Conservation (phyloP, 2,329 filamentous ascomycete species). For the Pseudogymnoascus sp. region DNA sequence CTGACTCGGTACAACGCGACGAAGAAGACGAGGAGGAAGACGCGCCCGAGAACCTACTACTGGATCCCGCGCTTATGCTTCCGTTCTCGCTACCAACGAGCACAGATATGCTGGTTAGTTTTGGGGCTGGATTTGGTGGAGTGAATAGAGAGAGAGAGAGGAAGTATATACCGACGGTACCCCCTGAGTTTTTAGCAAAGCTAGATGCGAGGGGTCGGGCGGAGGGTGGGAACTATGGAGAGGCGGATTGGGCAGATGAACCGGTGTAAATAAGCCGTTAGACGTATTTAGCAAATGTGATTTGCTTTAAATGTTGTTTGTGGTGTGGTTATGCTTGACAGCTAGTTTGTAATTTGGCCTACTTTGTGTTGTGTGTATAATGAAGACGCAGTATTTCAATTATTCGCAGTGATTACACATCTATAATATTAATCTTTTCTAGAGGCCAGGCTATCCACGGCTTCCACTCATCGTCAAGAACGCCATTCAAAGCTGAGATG, state of each 20-base stretch:
- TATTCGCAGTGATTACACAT: too few relatives aligned
- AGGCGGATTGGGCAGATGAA: conserved; percentile 3
- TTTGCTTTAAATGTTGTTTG: too few relatives aligned
- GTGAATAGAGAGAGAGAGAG: conserved; percentile 83
- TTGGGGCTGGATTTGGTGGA: conserved; percentile 89
- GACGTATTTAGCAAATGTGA: too few relatives aligned
- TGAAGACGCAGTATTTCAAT: too few relatives aligned
- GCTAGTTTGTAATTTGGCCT: too few relatives aligned
- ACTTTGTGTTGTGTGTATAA: too few relatives aligned
- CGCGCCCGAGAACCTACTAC: conserved; percentile 64
- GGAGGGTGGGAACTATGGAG: neutral
- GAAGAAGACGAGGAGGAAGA: conserved; percentile 53
- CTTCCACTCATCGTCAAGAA: too few relatives aligned
- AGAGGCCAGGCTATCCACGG: too few relatives aligned
- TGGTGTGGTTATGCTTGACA: too few relatives aligned
- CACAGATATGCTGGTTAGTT: conserved; percentile 94
- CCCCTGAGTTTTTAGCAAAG: conserved; percentile 85
- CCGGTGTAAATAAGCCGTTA: neutral
- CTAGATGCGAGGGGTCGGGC: conserved; percentile 50
- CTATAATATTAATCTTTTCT: too few relatives aligned
- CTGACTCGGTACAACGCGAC: conserved; percentile 21
- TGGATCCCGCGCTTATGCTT: conserved; percentile 86
- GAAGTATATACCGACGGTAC: conserved; percentile 93
- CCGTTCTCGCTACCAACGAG: conserved; percentile 93
- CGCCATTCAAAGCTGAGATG: too few relatives aligned